Evolutionary conservation across 2,329 filamentous ascomycete species (phyloP), one percentile per base, ranked within the genome.

Genomic region (Lachnellula arida): DNA sequence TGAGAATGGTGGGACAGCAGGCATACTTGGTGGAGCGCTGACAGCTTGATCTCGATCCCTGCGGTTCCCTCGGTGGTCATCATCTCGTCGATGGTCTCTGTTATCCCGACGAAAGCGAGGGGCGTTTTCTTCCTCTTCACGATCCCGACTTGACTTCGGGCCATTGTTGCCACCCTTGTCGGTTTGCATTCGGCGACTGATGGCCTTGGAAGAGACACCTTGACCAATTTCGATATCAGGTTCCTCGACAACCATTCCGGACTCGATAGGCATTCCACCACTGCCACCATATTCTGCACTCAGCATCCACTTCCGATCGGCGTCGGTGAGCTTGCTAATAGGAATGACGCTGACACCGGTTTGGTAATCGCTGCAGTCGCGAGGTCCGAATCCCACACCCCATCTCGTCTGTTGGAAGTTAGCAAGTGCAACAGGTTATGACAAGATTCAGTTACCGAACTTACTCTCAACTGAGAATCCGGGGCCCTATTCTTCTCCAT

Each of bases 171-270:
- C 84, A 52, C 83, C 81, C 67, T 84, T 82, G 68, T 87, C 84
- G 7, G 84, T 87, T 71, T 85, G 82, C 81, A 87, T 86, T 37
- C 85, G 81, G 17, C 84, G 78, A 64, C 82, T 85, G 59, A 87
- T 87, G 40, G 84, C 91, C 78, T 99, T 99, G 44, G 91, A 97
- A 17, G 92, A 97, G 14, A 99, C 95, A 54, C 94, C 94, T 17
- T 93, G 92, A 52, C 94, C 94, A 56, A 99, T 99, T 73, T 99
- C 94, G 66, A 99, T 99, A 69, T 99, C 94, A 3, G 94, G 94
- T 74, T 99, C 94, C 71, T 99, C 94, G 25, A 99, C 88, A 6
- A 92, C 88, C 75, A 99, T 84, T 43, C 92, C 91, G 14, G 82
- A 78, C 68, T 91, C 87, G 58, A 99, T 90, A 2, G 84, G 76